Conservation (phyloP, 176 grass and related monocot species). For the Musa troglodytarum region DNA sequence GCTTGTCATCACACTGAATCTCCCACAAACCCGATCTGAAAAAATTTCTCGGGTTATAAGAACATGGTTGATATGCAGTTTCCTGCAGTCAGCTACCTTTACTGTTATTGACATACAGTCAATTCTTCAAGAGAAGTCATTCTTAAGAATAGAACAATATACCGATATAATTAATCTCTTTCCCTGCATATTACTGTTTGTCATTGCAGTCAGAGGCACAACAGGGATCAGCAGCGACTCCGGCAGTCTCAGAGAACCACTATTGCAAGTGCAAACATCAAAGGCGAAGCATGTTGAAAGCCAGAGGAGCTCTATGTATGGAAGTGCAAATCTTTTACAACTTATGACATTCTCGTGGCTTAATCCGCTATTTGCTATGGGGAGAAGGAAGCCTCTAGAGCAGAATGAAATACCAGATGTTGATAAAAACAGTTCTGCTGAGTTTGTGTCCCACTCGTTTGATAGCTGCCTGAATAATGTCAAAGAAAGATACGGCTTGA, state of each 20-base stretch:
- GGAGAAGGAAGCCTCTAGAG: background rate
- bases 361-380: background rate
- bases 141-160: conserved; percentile 35
- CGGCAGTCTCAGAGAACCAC: background rate
- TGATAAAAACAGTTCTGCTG: background rate
- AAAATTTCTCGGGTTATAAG: conserved; percentile 50
- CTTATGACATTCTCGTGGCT: background rate
- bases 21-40: conserved; percentile 44
- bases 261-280: background rate
- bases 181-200: conserved; percentile 8
- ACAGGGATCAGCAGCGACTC: background rate
- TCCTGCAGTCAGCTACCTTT: conserved; percentile 48
- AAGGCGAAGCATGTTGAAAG: background rate
- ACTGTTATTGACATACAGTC: conserved; percentile 50
- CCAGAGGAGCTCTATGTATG: background rate
- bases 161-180: conserved; percentile 33
- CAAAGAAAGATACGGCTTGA: background rate
- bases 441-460: background rate
- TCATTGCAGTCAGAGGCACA: background rate
- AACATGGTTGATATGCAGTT: conserved; percentile 61
- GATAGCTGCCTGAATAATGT: background rate
- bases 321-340: background rate
- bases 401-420: background rate
- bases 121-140: conserved; percentile 25
- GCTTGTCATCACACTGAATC: conserved; percentile 37